Evolutionary conservation across 176 grass and related monocot genomes (phyloP), one percentile per base, ranked within the genome.

Genomic region (Oryza officinalis): DNA sequence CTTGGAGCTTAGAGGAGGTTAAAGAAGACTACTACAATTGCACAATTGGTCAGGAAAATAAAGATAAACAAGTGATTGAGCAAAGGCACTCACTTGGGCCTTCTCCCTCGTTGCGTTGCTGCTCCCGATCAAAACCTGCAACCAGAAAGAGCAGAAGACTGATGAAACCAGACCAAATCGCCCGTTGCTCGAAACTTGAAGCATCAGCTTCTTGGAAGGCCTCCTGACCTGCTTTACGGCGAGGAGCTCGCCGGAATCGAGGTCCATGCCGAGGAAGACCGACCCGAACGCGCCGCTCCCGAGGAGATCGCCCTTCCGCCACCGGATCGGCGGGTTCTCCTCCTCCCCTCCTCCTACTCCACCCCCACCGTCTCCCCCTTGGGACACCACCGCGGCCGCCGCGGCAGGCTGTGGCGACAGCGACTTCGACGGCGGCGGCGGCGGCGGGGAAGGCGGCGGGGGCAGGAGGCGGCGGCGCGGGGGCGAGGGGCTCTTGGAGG

Each of bases 221-320:
- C 22, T 27, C 68, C 84, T 0, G 9, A 98, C 91, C 93, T 98
- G 89, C 75, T 98, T 98, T 30, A 98, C 91, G 28, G 96, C 89
- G 71, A 98, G 85, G 8, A 98, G 91, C 85, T 98, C 96, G 67
- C 93, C 91, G 10, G 96, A 93, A 84, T 98, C 93, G 60, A 98
- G 91, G 67, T 98, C 89, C 93, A 98, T 95, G 43, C 96, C 89
- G 65, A 93, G 92, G 79, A 88, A 98, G 20, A 98, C 91, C 72
- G 93, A 89, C 37, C 91, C 89, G 27, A 92, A 95, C 27, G 89
- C 93, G 4, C 96, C 93, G 54, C 79, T 86, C 3, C 96, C 96
- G 72, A 98, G 93, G 69, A 90, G 81, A 44, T 95, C 91, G 2
- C 96, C 96, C 80, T 92, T 98, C 20, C 93, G 84, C 91, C 93